These are phyloP conservation scores for Sphagnum magellanicum DNA, from an alignment of 228 moss, liverwort and hornwort species.

Conservation along the genomic window DNA sequence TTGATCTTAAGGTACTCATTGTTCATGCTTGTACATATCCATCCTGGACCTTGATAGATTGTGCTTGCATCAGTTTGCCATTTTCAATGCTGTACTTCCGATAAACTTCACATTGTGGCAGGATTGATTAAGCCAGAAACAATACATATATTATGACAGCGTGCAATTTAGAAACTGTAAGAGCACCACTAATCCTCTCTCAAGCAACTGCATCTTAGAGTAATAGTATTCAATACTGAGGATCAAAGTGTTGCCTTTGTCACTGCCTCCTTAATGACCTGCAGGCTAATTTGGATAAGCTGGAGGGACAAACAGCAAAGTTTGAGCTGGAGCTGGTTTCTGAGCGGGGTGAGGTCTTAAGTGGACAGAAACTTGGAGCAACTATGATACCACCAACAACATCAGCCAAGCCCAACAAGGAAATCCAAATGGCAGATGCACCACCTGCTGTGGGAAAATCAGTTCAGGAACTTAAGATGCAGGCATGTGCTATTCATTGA, in stretches of 20 bases:
- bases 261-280: neutral
- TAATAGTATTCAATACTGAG: no score
- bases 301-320: constrained; percentile 31
- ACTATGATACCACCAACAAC: constrained; percentile 19
- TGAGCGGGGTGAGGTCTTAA: constrained; percentile 35
- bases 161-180: neutral
- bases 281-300: constrained; percentile 41
- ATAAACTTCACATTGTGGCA: neutral
- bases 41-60: neutral
- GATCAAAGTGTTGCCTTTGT: neutral
- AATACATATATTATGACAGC: neutral
- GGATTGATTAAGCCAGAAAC: neutral
- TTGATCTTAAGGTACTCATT: constrained; percentile 46
- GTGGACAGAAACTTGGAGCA: constrained; percentile 25
- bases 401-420: constrained; percentile 22
- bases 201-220: no score
- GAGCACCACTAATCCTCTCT: no score
- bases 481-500: constrained; percentile 17
- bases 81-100: neutral
- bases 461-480: constrained; percentile 48
- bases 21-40: neutral
- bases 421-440: constrained; percentile 19
- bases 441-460: constrained; percentile 35
- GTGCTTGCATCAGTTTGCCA: neutral
- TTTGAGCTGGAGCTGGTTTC: constrained; percentile 43